phyloP scores from a whole-genome alignment of 106 monocot genomes.

The Xerophyta viscosa region DNA sequence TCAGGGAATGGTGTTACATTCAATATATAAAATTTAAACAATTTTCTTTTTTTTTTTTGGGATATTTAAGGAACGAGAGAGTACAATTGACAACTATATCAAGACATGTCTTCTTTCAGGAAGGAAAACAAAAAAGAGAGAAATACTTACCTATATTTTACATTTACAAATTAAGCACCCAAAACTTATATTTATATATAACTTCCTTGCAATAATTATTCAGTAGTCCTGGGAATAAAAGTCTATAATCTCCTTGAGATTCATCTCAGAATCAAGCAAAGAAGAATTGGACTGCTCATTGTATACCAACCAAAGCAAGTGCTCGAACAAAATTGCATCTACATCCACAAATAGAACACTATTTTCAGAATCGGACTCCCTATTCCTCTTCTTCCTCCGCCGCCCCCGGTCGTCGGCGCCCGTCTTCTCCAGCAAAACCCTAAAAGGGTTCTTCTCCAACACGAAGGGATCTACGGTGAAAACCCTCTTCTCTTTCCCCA shows the following conservation, averaged over 20 bases:
- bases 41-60: no score
- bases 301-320: slow-evolving; percentile 68
- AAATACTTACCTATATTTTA: no score
- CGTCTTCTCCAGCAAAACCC: slow-evolving; percentile 44
- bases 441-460: slow-evolving; percentile 50
- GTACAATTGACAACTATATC: no score
- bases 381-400: slow-evolving; percentile 9
- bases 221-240: slow-evolving; percentile 65
- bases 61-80: neutral
- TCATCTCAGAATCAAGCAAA: slow-evolving; percentile 38
- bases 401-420: neutral
- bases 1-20: no score
- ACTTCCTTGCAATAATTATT: neutral
- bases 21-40: no score
- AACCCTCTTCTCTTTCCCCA: slow-evolving; percentile 63
- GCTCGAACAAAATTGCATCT: slow-evolving; percentile 76
- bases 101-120: no score
- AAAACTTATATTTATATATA: no score
- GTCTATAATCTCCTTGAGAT: slow-evolving; percentile 70
- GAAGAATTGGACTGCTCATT: slow-evolving; percentile 26
- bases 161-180: no score
- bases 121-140: no score
- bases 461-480: slow-evolving; percentile 56
- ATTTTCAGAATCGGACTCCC: neutral
- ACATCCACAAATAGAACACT: slow-evolving; percentile 53